Evolutionary conservation across 106 monocot species (phyloP).

Genomic region (Allium sativum): DNA sequence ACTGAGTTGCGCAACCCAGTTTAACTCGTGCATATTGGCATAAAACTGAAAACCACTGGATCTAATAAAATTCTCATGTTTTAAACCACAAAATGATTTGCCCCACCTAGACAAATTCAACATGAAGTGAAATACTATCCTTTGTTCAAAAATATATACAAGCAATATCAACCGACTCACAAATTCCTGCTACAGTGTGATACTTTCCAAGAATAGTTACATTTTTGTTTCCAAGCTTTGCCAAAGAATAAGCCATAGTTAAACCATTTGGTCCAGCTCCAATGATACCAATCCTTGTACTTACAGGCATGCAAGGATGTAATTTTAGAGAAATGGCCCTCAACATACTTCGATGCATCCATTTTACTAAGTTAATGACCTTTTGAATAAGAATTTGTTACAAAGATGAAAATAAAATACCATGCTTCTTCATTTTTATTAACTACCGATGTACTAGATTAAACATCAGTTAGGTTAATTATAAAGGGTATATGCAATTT

Average conservation of each 20-base stretch:
- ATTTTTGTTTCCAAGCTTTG: constrained; percentile 33
- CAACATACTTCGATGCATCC: constrained; percentile 16
- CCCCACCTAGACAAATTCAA: no score
- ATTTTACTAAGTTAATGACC: constrained; percentile 8
- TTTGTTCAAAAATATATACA: constrained; percentile 8
- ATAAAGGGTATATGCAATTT: no score
- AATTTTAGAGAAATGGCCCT: constrained; percentile 32
- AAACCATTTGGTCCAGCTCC: constrained; percentile 49
- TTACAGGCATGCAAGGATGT: constrained; percentile 30
- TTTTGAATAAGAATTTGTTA: constrained; percentile 5
- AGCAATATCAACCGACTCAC: constrained; percentile 38
- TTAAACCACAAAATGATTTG: no score
- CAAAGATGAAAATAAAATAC: no score
- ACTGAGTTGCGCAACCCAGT: no score
- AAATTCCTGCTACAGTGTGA: constrained; percentile 36
- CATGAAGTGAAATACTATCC: background rate
- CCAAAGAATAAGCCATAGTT: constrained; percentile 37
- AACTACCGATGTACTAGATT: no score
- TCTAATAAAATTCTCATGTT: no score
- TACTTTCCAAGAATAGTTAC: constrained; percentile 32
- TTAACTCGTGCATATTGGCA: no score
- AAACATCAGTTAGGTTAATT: no score
- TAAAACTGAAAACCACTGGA: no score
- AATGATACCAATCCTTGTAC: constrained; percentile 33
- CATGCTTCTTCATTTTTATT: no score